phyloP scores from a whole-genome alignment of 805 yeast genomes.

The Nakazawaea molendinolei region DNA sequence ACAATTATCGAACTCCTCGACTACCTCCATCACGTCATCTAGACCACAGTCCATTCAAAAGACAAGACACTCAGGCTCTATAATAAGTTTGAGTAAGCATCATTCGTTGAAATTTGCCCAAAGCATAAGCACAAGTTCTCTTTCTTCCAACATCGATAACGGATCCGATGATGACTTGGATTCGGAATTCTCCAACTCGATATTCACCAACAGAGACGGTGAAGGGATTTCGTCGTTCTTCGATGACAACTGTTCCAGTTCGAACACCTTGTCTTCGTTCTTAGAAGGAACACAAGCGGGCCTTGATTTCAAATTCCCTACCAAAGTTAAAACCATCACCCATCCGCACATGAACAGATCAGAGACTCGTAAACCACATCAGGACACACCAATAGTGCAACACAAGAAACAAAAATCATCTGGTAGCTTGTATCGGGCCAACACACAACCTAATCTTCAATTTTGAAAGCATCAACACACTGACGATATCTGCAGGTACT shows the following conservation, averaged over 20 bases:
- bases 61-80: slow-evolving; percentile 9
- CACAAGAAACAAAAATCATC: slow-evolving; percentile 15
- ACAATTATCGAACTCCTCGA: slow-evolving; percentile 1
- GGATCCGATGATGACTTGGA: slow-evolving; percentile 8
- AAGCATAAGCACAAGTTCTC: slow-evolving; percentile 2
- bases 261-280: slow-evolving; percentile 8
- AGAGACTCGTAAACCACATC: slow-evolving; percentile 19
- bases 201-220: slow-evolving; percentile 3
- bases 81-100: slow-evolving; percentile 6
- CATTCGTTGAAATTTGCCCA: slow-evolving; percentile 7
- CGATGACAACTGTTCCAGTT: slow-evolving; percentile 3
- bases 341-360: slow-evolving; percentile 12
- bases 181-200: not conserved
- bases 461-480: slow-evolving; percentile 1
- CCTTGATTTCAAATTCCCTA: slow-evolving; percentile 9
- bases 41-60: slow-evolving; percentile 5
- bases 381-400: slow-evolving; percentile 23
- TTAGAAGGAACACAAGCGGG: slow-evolving; percentile 3
- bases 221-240: slow-evolving; percentile 8
- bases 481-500: too few species aligned
- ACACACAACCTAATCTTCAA: slow-evolving; percentile 7
- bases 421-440: slow-evolving; percentile 4
- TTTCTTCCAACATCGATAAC: slow-evolving; percentile 1
- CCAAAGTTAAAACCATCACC: not conserved
- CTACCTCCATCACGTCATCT: not conserved